phyloP scores from a whole-genome alignment of 495 filamentous ascomycete genomes.

The Penicilliopsis zonata region DNA sequence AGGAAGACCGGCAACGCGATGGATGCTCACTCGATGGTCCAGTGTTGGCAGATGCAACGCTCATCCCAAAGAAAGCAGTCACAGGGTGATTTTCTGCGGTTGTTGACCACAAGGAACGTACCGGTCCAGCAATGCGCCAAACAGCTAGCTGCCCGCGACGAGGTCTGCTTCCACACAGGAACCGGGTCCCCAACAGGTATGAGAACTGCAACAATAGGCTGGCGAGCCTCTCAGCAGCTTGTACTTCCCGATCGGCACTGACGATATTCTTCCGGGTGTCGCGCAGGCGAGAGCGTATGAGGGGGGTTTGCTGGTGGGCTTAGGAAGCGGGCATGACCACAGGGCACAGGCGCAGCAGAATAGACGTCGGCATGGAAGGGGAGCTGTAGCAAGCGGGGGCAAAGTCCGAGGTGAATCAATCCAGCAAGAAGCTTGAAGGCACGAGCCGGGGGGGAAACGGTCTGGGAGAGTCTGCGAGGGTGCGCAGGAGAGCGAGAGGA shows the following conservation, averaged over 20 bases:
- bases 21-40: too few relatives aligned
- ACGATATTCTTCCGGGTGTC: too few relatives aligned
- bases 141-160: conserved; percentile 28
- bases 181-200: neutral
- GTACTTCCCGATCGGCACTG: too few relatives aligned
- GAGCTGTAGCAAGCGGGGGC: neutral
- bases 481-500: neutral
- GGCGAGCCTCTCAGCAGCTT: too few relatives aligned
- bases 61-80: too few relatives aligned
- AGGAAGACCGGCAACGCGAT: too few relatives aligned
- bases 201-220: too few relatives aligned
- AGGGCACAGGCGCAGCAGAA: conserved; percentile 19
- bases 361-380: conserved; percentile 19
- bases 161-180: conserved; percentile 20
- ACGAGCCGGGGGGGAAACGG: too few relatives aligned
- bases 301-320: conserved; percentile 22
- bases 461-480: too few relatives aligned
- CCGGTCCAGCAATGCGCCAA: conserved; percentile 35
- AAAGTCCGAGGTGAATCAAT: neutral
- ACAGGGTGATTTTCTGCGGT: too few relatives aligned
- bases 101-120: conserved; percentile 22
- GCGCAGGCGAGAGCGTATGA: conserved; percentile 1
- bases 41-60: too few relatives aligned
- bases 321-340: conserved; percentile 27
- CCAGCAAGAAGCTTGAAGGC: neutral